Conservation (phyloP, 495 filamentous ascomycete species). For the Talaromyces proteolyticus region DNA sequence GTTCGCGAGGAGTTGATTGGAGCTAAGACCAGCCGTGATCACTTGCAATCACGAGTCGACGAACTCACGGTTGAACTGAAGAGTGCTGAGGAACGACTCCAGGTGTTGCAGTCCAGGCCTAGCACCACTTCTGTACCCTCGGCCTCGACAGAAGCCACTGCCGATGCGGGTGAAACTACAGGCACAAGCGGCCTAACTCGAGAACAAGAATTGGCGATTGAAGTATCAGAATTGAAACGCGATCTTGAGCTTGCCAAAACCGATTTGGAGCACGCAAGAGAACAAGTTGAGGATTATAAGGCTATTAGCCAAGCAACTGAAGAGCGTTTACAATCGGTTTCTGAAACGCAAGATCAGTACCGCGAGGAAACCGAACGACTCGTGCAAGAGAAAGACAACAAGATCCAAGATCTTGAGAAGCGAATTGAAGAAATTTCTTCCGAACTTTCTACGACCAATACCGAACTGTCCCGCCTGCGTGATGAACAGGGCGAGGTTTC, state of each 20-base stretch:
- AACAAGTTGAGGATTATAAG: constrained; percentile 80
- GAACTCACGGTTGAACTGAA: constrained; percentile 83
- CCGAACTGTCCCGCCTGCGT: constrained; percentile 70
- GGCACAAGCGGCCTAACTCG: constrained; percentile 52
- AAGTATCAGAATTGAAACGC: constrained; percentile 77
- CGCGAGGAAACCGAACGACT: constrained; percentile 73
- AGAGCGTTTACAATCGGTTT: constrained; percentile 74
- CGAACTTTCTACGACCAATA: constrained; percentile 74
- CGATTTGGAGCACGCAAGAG: constrained; percentile 73
- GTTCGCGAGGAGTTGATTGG: constrained; percentile 78
- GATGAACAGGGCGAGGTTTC: constrained; percentile 68
- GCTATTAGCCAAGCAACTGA: constrained; percentile 85
- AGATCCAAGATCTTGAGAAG: constrained; percentile 72
- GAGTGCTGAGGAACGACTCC: constrained; percentile 78
- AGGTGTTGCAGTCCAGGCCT: constrained; percentile 68
- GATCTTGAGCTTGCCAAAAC: constrained; percentile 68
- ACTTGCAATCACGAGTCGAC: constrained; percentile 79
- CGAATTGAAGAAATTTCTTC: constrained; percentile 72
- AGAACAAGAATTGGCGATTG: constrained; percentile 80
- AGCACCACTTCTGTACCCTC: constrained; percentile 38
- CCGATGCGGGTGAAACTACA: constrained; percentile 16
- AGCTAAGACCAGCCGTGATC: constrained; percentile 78
- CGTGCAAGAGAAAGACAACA: constrained; percentile 66
- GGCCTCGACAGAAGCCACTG: constrained; percentile 27
- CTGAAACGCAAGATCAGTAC: constrained; percentile 79